phyloP scores from a whole-genome alignment of 2,329 filamentous ascomycete genomes.

The Sodiomyces alkalinus region DNA sequence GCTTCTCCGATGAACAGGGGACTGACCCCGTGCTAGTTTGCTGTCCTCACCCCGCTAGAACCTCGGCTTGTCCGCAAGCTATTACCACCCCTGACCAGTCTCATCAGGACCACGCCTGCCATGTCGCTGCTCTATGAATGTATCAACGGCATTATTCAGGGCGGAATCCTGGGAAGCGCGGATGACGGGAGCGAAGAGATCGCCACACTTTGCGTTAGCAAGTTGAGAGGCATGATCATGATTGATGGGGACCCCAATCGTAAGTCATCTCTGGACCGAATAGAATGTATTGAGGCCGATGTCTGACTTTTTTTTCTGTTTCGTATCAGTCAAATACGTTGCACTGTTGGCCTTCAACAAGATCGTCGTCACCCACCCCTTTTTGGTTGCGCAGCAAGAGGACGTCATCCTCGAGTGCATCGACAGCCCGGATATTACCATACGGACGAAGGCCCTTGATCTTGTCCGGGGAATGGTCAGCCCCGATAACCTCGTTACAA shows the following conservation, averaged over 20 bases:
- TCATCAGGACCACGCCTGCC: conserved; percentile 86
- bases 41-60: conserved; percentile 82
- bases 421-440: conserved; percentile 90
- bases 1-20: too few species aligned
- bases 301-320: too few species aligned
- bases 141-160: conserved; percentile 96
- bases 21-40: conserved; percentile 47
- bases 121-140: conserved; percentile 99
- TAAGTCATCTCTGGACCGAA: conserved; percentile 28
- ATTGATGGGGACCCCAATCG: conserved; percentile 86
- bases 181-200: conserved; percentile 86
- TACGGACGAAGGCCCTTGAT: conserved; percentile 82
- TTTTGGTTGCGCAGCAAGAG: conserved; percentile 80
- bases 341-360: conserved; percentile 90
- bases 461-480: conserved; percentile 90
- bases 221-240: conserved; percentile 86
- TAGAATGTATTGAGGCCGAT: neutral
- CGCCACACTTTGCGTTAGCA: conserved; percentile 79
- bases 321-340: conserved; percentile 74
- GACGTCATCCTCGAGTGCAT: conserved; percentile 95
- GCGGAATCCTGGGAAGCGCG: conserved; percentile 74
- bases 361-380: conserved; percentile 77
- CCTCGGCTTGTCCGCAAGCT: conserved; percentile 84
- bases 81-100: conserved; percentile 74
- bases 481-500: conserved; percentile 65